Evolutionary conservation across 805 yeast genomes (phyloP), one percentile per base, ranked within the genome.

Genomic region (Candida nemodendra): DNA sequence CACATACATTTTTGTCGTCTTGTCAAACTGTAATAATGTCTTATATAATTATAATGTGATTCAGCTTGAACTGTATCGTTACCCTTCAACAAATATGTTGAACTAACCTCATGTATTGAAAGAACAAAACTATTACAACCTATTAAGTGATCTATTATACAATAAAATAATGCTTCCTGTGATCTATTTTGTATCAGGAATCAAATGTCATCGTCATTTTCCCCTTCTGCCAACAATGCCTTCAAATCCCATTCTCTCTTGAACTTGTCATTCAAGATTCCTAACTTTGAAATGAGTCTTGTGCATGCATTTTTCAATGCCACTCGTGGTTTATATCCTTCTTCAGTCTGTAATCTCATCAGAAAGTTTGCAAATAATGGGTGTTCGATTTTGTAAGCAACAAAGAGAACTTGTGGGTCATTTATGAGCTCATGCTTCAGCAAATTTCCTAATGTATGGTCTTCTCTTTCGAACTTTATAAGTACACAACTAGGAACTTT

Each of bases 351-450:
- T 25, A 93, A 76, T 66, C 99, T 79, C 79, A 93, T 78, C 31
- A 91, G 81, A 54, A 93, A 93, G 61, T 86, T 87, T 27, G 99
- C 97, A 65, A 93, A 93, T 48, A 93, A 71, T 7, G 99, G 99
- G 66, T 93, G 99, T 66, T 93, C 98, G 30, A 93, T 89, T 62
- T 93, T 93, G 72, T 93, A 93, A 24, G 98, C 99, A 30, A 95
- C 98, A 61, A 90, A 93, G 24, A 93, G 61, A n/a, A 93, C 99
- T 49, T 81, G 79, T 34, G 81, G 79, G 61, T 93, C 98, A 56
- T 80, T 81, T 44, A 88, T 72, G 39, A 93, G 76, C 59, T 91
- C 96, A 19, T 90, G 81, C 58, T 95, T 77, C 43, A 93, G 72
- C 53, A 93, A 64, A 61, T 93, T 93, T 18, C 96, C 99, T 42